Evolutionary conservation across 805 yeast genomes (phyloP), one percentile per base, ranked within the genome.

Genomic region (Helenozyma baotianmanensis): DNA sequence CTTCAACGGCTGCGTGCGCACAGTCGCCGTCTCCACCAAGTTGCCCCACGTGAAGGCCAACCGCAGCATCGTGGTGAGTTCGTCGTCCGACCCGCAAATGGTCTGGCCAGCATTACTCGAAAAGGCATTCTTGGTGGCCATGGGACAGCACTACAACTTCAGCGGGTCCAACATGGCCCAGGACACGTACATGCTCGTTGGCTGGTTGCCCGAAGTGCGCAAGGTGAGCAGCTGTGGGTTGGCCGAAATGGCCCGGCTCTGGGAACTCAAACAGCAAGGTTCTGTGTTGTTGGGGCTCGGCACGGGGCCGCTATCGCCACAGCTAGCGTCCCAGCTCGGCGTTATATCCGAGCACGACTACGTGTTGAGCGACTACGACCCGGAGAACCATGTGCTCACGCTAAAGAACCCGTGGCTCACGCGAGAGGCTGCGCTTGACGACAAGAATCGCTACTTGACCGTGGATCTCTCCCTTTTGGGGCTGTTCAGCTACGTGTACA

Each of bases 31-130:
- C 1, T 73, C 73, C 27, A 72, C 71, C 38, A 41, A 41, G 17
- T 54, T 77, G 3, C 82, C 86, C 1, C 23, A 46, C 9, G 39
- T 58, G 11, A 32, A 22, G 7, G 33, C 43, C 17, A 24, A 36
- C 15, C 36, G 66, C 23, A 52, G 45, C 29, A 40, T 68, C 19
- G 56, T 58, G 17, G 65, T 71, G 9, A 51, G 56, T 14, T 71
- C 76, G 4, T 36, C 43, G 4, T 34, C 60, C 2, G 56, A 64
- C 36, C 51, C 45, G 3, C 21, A 40, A 1, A 42, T 74, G 3
- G 44, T 54, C 4, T 80, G 87, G 83, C 89, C 89, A 0, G 82
- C 85, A 0, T 44, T 85, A n/a, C 42, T 84, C 1, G 96, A 88
- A 53, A 79, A 82, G 46, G 92, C 94, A 0, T 82, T 76, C 48